phyloP scores from a whole-genome alignment of 2,329 filamentous ascomycete species.

The Fusarium sp. region DNA sequence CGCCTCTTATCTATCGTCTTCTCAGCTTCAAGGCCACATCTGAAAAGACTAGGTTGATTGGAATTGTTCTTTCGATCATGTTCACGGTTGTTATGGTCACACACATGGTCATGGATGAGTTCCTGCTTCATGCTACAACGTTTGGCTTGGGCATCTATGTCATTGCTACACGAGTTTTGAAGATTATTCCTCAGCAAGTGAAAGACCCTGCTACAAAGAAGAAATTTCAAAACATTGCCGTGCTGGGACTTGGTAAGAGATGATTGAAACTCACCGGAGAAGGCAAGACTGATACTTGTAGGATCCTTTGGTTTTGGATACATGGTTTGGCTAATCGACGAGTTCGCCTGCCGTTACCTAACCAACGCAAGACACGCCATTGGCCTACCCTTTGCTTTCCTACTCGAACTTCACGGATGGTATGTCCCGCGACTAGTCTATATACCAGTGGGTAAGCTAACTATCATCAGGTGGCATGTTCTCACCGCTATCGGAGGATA shows the following conservation, averaged over 20 bases:
- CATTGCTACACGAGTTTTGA: conserved; percentile 48
- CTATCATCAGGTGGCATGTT: conserved; percentile 53
- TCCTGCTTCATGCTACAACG: conserved; percentile 52
- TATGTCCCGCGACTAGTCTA: conserved; percentile 25
- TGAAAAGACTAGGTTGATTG: conserved; percentile 40
- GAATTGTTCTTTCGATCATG: conserved; percentile 34
- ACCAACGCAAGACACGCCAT: conserved; percentile 44
- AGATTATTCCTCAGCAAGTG: conserved; percentile 50
- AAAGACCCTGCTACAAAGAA: conserved; percentile 41
- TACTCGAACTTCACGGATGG: conserved; percentile 57
- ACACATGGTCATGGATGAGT: conserved; percentile 57
- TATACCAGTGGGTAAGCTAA: neutral
- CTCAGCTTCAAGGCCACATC: conserved; percentile 50
- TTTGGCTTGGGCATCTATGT: conserved; percentile 52
- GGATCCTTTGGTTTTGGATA: conserved; percentile 54
- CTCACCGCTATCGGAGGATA: conserved; percentile 57
- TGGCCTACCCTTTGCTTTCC: conserved; percentile 53
- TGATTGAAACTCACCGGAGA: too few species aligned
- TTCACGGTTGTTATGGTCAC: conserved; percentile 53
- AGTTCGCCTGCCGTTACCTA: conserved; percentile 49
- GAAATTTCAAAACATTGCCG: conserved; percentile 33
- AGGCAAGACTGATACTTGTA: conserved; percentile 19
- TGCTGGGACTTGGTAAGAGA: conserved; percentile 34
- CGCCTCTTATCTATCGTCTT: conserved; percentile 55
- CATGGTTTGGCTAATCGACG: conserved; percentile 54